These are phyloP conservation scores for Rutstroemia sp. DNA, from an alignment of 2,329 filamentous ascomycete genomes.

Conservation along the genomic window DNA sequence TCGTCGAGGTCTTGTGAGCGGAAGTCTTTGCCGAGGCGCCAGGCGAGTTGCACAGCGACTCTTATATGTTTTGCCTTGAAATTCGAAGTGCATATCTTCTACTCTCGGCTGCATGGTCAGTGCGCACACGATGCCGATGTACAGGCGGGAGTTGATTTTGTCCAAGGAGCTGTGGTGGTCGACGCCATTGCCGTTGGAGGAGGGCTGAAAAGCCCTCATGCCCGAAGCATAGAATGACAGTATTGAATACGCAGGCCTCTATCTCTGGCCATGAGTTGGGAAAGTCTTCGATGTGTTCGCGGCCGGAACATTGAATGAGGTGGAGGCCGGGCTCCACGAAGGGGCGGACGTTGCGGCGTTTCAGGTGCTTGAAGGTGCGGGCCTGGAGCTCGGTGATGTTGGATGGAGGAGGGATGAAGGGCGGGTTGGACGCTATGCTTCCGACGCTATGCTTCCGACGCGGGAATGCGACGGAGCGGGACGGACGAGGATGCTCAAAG, in stretches of 20 bases:
- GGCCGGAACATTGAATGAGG: constrained; percentile 76
- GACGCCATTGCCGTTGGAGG: constrained; percentile 31
- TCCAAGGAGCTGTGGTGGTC: constrained; percentile 42
- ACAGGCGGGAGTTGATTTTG: constrained; percentile 55
- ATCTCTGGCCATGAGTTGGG: not conserved
- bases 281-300: constrained; percentile 27
- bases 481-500: constrained; percentile 20
- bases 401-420: constrained; percentile 68
- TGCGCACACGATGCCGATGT: constrained; percentile 54
- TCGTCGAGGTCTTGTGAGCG: constrained; percentile 22
- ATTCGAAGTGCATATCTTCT: no score
- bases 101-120: constrained; percentile 48
- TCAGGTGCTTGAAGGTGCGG: constrained; percentile 78
- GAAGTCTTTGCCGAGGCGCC: constrained; percentile 22
- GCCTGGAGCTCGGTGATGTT: constrained; percentile 72
- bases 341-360: constrained; percentile 66
- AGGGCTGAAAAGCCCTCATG: constrained; percentile 17
- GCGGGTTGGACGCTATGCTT: constrained; percentile 39
- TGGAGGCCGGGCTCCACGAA: constrained; percentile 62
- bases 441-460: constrained; percentile 36
- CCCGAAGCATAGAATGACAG: no score
- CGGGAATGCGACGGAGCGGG: constrained; percentile 24
- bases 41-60: constrained; percentile 10
- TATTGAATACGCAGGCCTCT: no score
- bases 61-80: no score